Conservation (phyloP, 495 filamentous ascomycete genomes). For the Echria macrotheca region DNA sequence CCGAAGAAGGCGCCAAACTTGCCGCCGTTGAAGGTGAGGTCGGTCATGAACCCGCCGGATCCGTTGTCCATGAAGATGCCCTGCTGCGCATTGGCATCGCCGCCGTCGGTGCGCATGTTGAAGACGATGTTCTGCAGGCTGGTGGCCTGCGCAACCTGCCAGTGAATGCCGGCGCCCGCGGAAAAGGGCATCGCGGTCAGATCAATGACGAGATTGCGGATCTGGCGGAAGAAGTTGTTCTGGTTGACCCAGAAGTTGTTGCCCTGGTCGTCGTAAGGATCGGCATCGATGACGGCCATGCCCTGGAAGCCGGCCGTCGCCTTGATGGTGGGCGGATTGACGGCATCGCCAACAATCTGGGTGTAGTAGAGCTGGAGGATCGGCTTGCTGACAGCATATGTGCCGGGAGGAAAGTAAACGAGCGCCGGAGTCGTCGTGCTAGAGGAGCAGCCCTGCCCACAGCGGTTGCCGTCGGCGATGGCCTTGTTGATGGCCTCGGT, state of each 20-base stretch:
- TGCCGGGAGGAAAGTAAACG: slow-evolving; percentile 78
- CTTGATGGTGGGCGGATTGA: slow-evolving; percentile 68
- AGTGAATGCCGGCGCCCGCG: slow-evolving; percentile 79
- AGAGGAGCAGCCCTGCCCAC: slow-evolving; percentile 72
- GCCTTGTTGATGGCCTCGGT: slow-evolving; percentile 85
- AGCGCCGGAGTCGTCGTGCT: slow-evolving; percentile 70
- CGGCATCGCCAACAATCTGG: slow-evolving; percentile 70
- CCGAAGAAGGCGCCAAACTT: slow-evolving; percentile 79
- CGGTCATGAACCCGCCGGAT: slow-evolving; percentile 80
- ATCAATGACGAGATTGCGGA: slow-evolving; percentile 93
- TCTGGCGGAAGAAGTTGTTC: slow-evolving; percentile 97
- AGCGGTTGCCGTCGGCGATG: slow-evolving; percentile 70
- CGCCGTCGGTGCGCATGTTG: slow-evolving; percentile 73
- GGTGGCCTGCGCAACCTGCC: slow-evolving; percentile 96
- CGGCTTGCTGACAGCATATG: slow-evolving; percentile 63
- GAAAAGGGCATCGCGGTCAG: slow-evolving; percentile 61
- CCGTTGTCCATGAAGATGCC: slow-evolving; percentile 99
- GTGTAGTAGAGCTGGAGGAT: slow-evolving; percentile 75
- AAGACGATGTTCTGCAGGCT: slow-evolving; percentile 87
- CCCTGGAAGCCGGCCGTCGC: slow-evolving; percentile 66
- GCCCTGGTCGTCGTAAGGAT: slow-evolving; percentile 65
- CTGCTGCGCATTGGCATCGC: slow-evolving; percentile 66
- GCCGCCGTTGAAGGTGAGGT: slow-evolving; percentile 85
- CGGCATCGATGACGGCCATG: slow-evolving; percentile 84
- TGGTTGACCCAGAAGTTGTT: slow-evolving; percentile 75